Evolutionary conservation across 1,284 basidiomycete genomes (phyloP).

Genomic region (Ganoderma meredithae): DNA sequence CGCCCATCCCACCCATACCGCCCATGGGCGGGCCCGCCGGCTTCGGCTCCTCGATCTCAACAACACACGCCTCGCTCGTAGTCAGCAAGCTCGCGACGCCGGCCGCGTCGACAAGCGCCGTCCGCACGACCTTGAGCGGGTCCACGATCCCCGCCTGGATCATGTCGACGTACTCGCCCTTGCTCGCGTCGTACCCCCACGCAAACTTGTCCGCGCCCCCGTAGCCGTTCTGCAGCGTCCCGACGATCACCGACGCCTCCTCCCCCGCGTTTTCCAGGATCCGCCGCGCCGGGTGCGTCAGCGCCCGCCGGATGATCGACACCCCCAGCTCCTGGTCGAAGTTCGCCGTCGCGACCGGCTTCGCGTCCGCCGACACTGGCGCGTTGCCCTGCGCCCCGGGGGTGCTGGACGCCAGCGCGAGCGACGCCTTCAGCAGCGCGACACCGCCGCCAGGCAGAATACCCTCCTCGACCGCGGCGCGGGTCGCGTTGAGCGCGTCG

Average conservation of each 20-base stretch:
- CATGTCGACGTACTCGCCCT: constrained; percentile 95
- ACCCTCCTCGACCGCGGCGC: constrained; percentile 98
- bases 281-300: constrained; percentile 86
- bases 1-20: constrained; percentile 71
- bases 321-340: constrained; percentile 99
- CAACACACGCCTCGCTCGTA: constrained; percentile 93
- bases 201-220: constrained; percentile 74
- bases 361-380: constrained; percentile 58
- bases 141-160: constrained; percentile 94
- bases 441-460: constrained; percentile 97
- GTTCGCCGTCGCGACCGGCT: constrained; percentile 83
- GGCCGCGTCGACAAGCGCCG: constrained; percentile 88
- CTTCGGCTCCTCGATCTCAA: constrained; percentile 87
- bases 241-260: constrained; percentile 94
- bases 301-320: constrained; percentile 89
- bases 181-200: constrained; percentile 92
- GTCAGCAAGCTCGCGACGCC: constrained; percentile 92
- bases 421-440: constrained; percentile 89
- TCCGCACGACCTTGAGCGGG: constrained; percentile 92
- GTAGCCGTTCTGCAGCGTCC: constrained; percentile 80
- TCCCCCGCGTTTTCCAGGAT: constrained; percentile 97
- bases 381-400: constrained; percentile 47
- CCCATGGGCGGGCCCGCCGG: constrained; percentile 60
- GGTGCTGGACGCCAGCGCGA: constrained; percentile 72
- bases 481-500: constrained; percentile 96